Conservation (phyloP, 441 rosid genomes). For the Syzygium syzygioides region DNA sequence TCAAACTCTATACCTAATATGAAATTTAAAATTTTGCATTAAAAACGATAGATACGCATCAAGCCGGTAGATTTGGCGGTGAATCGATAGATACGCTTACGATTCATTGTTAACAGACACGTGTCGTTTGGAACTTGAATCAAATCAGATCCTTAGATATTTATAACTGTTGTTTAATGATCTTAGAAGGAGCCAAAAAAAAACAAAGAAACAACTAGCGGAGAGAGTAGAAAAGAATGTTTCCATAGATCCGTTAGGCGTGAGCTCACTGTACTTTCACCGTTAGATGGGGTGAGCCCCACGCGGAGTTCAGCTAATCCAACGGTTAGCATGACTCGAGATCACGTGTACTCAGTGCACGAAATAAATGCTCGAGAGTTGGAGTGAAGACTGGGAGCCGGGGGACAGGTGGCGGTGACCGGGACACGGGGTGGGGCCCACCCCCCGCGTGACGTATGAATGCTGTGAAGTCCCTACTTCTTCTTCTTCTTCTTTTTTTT, state of each 20-base stretch:
- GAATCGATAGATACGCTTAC: background rate
- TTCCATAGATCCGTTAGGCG: background rate
- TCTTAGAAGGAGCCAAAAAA: background rate
- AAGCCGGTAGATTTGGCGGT: background rate
- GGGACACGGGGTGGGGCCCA: background rate
- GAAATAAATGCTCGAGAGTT: background rate
- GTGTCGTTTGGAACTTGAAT: background rate
- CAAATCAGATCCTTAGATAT: background rate
- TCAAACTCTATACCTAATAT: too few species aligned
- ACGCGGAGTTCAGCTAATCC: background rate
- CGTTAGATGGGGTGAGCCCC: background rate
- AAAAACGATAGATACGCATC: background rate
- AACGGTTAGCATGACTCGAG: background rate
- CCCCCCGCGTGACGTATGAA: background rate
- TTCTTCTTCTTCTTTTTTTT: too few species aligned
- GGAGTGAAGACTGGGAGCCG: background rate
- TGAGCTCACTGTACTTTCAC: accelerated
- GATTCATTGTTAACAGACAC: background rate
- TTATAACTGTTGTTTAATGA: background rate
- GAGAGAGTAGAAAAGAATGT: background rate
- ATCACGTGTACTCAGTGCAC: accelerated
- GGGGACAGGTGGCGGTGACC: background rate
- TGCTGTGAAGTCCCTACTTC: too few species aligned
- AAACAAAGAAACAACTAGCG: background rate
- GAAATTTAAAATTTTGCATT: background rate